Percentiles rank a stretch among this genome's conserved stretches.
phyloP scores from a whole-genome alignment of 768 basidiomycete species.

The Cubamyces lactineus region DNA sequence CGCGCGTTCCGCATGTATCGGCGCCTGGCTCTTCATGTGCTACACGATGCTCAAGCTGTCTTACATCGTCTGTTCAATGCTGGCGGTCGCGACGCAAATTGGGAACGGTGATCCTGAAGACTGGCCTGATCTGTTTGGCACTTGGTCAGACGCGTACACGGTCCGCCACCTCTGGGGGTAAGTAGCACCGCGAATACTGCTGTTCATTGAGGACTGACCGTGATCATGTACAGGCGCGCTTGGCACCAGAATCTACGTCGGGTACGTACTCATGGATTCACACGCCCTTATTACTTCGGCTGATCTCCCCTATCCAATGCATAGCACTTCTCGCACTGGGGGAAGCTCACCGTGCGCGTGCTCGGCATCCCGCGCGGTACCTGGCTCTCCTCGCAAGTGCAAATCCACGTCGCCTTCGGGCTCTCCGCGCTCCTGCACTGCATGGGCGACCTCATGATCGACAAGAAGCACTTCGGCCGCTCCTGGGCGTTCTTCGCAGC shows the following conservation, averaged over 20 bases:
- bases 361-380: conserved; percentile 20
- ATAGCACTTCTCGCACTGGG: conserved; percentile 18
- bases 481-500: conserved; percentile 26
- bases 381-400: conserved; percentile 24
- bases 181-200: not conserved
- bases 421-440: conserved; percentile 24
- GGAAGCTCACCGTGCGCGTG: conserved; percentile 14
- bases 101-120: conserved; percentile 5
- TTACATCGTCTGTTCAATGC: conserved; percentile 1
- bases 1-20: not conserved
- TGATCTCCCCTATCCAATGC: not conserved
- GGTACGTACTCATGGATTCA: conserved; percentile 4
- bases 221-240: conserved; percentile 11
- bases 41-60: conserved; percentile 21
- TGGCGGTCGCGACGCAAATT: conserved; percentile 17
- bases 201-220: not conserved
- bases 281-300: not conserved
- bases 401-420: conserved; percentile 28
- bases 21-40: conserved; percentile 1
- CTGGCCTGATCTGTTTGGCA: conserved; percentile 27
- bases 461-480: conserved; percentile 7
- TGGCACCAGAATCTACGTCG: conserved; percentile 30
- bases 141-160: conserved; percentile 27
- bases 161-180: conserved; percentile 30
- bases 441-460: conserved; percentile 26